Evolutionary conservation across 202 grass and related monocot genomes (phyloP), one percentile per base, ranked within the genome.

Genomic region (Digitaria exilis): DNA sequence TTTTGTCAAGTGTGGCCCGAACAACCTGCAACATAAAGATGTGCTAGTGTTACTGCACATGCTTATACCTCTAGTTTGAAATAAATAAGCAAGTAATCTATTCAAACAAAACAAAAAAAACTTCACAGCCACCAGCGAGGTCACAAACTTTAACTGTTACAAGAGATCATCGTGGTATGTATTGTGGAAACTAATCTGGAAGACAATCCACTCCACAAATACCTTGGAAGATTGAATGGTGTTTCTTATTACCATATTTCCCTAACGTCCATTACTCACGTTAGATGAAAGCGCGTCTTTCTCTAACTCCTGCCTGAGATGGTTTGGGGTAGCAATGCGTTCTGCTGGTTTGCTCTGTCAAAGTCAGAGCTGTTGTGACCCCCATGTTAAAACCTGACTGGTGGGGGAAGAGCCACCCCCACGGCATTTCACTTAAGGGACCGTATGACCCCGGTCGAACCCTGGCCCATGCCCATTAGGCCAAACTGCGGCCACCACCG

Each of bases 1-100:
- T 88, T 85, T 94, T 89, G 32, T 85, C 87, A 81, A 97, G 87
- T 65, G 94, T 94, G 31, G 94, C 87, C 86, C 90, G 88, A 76
- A 97, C 89, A 61, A 97, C 91, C 94, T 97, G 85, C 61, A 85
- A 89, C n/a, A 87, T 68, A 88, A 41, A 83, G 78, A 84, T 82
- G 68, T 48, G 71, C 52, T 82, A 69, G 71, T 78, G 34, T 86
- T 59, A 90, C 9, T 80, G 21, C 1, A 34, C 42, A 82, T 45
- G 35, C 24, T 79, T 74, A 79, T 34, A 54, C 61, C n/a, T 73
- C 19, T 86, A 83, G 61, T 42, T 62, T 1, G 0, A 76, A 83
- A 80, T 30, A 76, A 83, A 80, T 30, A 81, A 82, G 24, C 19
- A 43, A 80, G 49, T 58, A 61, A 42, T 17, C 56, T 60, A 73